phyloP scores from a whole-genome alignment of 139 green algal species.

The Tetradesmus obliquus region DNA sequence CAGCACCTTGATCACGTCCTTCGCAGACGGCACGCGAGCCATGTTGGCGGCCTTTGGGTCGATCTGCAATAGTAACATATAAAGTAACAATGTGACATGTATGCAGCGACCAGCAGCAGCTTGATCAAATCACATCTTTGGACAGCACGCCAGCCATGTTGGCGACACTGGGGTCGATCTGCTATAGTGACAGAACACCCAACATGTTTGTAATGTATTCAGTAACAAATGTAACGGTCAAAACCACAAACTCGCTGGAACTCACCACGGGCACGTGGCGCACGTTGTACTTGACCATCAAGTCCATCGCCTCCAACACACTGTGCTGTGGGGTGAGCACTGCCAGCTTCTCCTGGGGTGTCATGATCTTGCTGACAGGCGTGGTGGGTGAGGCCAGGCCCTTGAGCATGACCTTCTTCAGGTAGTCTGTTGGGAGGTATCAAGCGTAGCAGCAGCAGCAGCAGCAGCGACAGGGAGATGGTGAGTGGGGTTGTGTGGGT shows the following conservation, averaged over 20 bases:
- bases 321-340: conserved; percentile 45
- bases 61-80: conserved; percentile 16
- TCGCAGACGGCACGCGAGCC: conserved; percentile 33
- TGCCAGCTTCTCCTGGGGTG: conserved; percentile 25
- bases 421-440: conserved; percentile 35
- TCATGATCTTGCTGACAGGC: conserved; percentile 53
- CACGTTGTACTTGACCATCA: conserved; percentile 46
- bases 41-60: conserved; percentile 17
- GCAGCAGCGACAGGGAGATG: too few species aligned
- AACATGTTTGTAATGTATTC: background rate
- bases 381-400: conserved; percentile 36
- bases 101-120: background rate
- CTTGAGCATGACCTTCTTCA: conserved; percentile 53
- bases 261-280: conserved; percentile 43
- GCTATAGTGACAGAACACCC: background rate
- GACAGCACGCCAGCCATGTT: background rate
- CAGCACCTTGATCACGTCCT: conserved; percentile 39
- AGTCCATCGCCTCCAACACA: conserved; percentile 46
- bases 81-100: background rate
- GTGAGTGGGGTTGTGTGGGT: background rate
- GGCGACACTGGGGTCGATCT: background rate
- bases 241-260: background rate
- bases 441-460: background rate
- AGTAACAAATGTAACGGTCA: background rate
- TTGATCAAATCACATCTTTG: background rate